These are phyloP conservation scores for Annona squamosa DNA, from an alignment of 164 flowering plant species.

Conservation along the genomic window DNA sequence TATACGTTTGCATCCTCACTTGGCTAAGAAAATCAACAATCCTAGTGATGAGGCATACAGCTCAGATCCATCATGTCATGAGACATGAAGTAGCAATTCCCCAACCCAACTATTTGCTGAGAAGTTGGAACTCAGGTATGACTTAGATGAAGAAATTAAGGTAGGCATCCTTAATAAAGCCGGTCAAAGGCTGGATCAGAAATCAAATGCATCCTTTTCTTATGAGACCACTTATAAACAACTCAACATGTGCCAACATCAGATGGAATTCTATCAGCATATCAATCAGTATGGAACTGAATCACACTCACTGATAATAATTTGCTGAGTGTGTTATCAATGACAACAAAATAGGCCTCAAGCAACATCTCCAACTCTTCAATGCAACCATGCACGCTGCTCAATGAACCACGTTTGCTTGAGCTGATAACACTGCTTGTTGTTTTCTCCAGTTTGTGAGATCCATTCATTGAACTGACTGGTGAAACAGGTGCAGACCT, in stretches of 20 bases:
- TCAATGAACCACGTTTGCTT: slow-evolving; percentile 64
- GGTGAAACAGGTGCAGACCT: slow-evolving; percentile 94
- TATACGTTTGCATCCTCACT: too few relatives aligned
- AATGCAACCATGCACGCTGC: slow-evolving; percentile 53
- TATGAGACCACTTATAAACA: neutral
- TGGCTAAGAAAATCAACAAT: too few relatives aligned
- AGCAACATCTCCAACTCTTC: slow-evolving; percentile 95
- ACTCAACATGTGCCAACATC: neutral
- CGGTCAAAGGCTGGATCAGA: neutral
- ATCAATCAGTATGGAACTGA: neutral
- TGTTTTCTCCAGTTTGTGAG: slow-evolving; percentile 49
- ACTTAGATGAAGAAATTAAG: neutral
- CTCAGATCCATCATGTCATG: neutral
- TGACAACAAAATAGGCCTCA: slow-evolving; percentile 88
- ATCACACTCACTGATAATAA: slow-evolving; percentile 56
- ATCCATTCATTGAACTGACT: slow-evolving; percentile 36
- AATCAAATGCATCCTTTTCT: too few relatives aligned
- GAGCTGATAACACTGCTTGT: slow-evolving; percentile 49
- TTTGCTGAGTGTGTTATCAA: slow-evolving; percentile 74
- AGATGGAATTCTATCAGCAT: neutral
- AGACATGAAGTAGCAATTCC: neutral
- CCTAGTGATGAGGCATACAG: neutral
- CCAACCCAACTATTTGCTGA: neutral
- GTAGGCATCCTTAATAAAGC: neutral
- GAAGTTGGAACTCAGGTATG: neutral